phyloP scores from a whole-genome alignment of 2,329 filamentous ascomycete species.

The Cladophialophora immunda region DNA sequence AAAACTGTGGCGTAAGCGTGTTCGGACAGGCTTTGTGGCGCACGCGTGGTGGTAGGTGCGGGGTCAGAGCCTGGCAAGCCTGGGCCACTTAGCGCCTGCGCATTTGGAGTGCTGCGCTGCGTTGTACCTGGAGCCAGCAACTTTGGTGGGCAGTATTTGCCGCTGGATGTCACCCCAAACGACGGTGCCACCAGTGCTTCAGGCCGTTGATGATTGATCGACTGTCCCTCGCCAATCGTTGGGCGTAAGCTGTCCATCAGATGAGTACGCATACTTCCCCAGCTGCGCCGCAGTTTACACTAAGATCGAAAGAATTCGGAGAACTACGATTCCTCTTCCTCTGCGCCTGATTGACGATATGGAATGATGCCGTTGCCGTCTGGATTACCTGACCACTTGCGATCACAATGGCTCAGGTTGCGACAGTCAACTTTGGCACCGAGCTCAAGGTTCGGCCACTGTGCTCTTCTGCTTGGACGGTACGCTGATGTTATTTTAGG shows the following conservation, averaged over 20 bases:
- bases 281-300: slow-evolving; percentile 17
- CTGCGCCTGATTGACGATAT: slow-evolving; percentile 1
- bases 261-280: slow-evolving; percentile 10
- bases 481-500: slow-evolving; percentile 61
- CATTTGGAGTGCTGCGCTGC: not conserved
- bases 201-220: slow-evolving; percentile 15
- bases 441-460: slow-evolving; percentile 80
- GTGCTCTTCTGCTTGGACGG: slow-evolving; percentile 36
- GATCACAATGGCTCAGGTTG: slow-evolving; percentile 40
- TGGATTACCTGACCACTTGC: slow-evolving; percentile 7
- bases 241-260: slow-evolving; percentile 10
- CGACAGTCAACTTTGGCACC: slow-evolving; percentile 71
- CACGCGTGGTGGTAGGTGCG: slow-evolving; percentile 2
- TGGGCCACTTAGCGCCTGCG: not conserved
- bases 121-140: not conserved
- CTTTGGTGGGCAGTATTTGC: slow-evolving; percentile 7
- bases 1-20: slow-evolving; percentile 1
- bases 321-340: slow-evolving; percentile 1
- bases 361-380: slow-evolving; percentile 29
- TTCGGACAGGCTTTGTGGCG: not conserved
- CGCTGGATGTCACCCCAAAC: slow-evolving; percentile 7
- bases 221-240: slow-evolving; percentile 22
- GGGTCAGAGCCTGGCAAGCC: not conserved
- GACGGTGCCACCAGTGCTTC: not conserved
- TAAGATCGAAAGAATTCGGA: slow-evolving; percentile 26